A percentile compares a stretch with the other conserved stretches of the same genome.
Conservation (phyloP, 768 basidiomycete genomes). For the Rhizopogon vulgaris region DNA sequence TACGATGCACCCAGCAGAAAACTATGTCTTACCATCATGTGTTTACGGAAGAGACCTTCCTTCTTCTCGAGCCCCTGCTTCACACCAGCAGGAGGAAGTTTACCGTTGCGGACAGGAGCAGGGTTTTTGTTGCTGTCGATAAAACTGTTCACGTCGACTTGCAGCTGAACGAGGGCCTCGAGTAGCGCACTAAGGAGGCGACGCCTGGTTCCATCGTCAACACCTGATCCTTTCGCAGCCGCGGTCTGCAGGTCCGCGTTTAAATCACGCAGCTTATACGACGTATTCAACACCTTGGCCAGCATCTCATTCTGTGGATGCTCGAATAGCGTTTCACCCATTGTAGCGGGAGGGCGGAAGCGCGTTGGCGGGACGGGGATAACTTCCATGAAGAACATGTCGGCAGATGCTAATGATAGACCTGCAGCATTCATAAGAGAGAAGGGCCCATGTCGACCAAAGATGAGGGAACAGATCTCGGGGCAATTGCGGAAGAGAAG, state of each 20-base stretch:
- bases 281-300: constrained; percentile 71
- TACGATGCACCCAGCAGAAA: background rate
- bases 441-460: constrained; percentile 88
- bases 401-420: constrained; percentile 70
- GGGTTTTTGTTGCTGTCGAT: constrained; percentile 97
- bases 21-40: constrained; percentile 84
- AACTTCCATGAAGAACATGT: constrained; percentile 97
- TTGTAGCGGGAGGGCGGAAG: constrained; percentile 87
- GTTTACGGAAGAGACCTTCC: constrained; percentile 94
- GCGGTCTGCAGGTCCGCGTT: constrained; percentile 59
- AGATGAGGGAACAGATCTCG: constrained; percentile 80
- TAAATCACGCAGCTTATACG: constrained; percentile 72
- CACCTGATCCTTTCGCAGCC: constrained; percentile 49
- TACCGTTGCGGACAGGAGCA: constrained; percentile 74
- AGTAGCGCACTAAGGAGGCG: constrained; percentile 64
- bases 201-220: constrained; percentile 45
- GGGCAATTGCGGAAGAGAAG: constrained; percentile 80
- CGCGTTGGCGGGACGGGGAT: constrained; percentile 90
- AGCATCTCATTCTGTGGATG: constrained; percentile 94
- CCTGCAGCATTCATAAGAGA: constrained; percentile 53
- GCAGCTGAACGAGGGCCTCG: constrained; percentile 82
- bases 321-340: constrained; percentile 92
- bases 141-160: constrained; percentile 93
- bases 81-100: constrained; percentile 85
- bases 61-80: constrained; percentile 99